These are phyloP conservation scores for Hyaloperonospora arabidopsidis DNA, from an alignment of 352 stramenopile genomes.

Conservation along the genomic window DNA sequence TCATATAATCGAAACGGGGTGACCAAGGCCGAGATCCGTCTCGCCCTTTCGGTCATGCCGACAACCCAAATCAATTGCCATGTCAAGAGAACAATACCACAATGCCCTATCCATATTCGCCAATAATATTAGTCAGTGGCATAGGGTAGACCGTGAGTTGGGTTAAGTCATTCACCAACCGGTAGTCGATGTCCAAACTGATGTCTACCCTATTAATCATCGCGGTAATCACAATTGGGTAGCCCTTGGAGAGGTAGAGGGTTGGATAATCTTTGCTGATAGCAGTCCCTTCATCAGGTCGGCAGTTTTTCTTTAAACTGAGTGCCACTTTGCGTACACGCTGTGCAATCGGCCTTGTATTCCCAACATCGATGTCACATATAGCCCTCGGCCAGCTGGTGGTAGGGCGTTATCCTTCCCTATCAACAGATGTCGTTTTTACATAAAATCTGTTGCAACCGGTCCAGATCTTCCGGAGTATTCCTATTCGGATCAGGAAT, in stretches of 20 bases:
- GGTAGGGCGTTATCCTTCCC: neutral
- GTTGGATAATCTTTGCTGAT: neutral
- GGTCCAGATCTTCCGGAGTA: neutral
- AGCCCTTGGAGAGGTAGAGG: neutral
- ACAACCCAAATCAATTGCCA: too few species aligned
- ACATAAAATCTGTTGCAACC: neutral
- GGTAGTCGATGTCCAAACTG: conserved; percentile 1
- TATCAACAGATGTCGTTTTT: neutral
- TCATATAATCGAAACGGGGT: neutral
- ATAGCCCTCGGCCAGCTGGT: neutral
- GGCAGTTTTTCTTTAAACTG: neutral
- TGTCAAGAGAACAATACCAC: too few species aligned
- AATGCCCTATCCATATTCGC: too few species aligned
- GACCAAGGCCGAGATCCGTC: neutral
- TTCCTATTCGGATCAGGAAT: neutral
- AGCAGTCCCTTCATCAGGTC: neutral
- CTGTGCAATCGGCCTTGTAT: neutral
- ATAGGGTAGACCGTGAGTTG: neutral
- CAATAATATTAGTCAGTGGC: neutral
- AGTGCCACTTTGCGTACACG: neutral
- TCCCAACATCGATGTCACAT: neutral
- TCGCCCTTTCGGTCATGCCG: neutral
- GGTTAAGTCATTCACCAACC: neutral
- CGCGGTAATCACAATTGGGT: neutral
- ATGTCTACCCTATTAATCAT: neutral